Evolutionary conservation across 2,329 filamentous ascomycete genomes (phyloP).

Genomic region (Fusarium transvaalense): DNA sequence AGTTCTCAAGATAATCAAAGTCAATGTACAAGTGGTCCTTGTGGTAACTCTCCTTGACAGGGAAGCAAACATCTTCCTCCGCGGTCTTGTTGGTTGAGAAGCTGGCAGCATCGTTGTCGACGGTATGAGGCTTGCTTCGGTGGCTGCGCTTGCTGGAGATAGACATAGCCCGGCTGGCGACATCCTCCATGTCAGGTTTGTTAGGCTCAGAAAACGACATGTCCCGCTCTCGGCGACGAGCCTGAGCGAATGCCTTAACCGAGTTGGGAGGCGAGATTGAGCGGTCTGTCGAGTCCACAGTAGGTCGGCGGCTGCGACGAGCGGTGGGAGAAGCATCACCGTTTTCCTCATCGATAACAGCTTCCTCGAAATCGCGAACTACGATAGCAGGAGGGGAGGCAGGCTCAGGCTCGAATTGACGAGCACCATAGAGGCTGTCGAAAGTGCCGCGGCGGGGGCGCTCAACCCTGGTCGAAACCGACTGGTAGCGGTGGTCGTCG

Average conservation of each 20-base stretch:
- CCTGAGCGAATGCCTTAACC: constrained; percentile 95
- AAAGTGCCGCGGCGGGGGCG: constrained; percentile 78
- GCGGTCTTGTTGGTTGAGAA: constrained; percentile 76
- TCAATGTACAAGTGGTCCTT: constrained; percentile 87
- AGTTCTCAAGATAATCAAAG: constrained; percentile 94
- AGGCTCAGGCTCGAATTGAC: constrained; percentile 59
- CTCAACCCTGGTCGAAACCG: constrained; percentile 68
- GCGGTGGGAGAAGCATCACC: constrained; percentile 59
- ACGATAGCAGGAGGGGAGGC: constrained; percentile 56
- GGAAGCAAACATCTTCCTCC: constrained; percentile 92
- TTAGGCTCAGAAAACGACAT: constrained; percentile 66
- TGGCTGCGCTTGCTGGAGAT: constrained; percentile 72
- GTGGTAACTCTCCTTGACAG: constrained; percentile 73
- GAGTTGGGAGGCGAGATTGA: constrained; percentile 94
- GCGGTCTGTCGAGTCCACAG: constrained; percentile 70
- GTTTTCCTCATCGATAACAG: constrained; percentile 80
- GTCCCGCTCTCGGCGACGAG: constrained; percentile 84
- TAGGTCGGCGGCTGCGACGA: constrained; percentile 65
- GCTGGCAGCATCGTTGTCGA: constrained; percentile 72
- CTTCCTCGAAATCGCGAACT: constrained; percentile 88
- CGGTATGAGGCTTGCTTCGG: constrained; percentile 68
- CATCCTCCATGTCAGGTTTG: constrained; percentile 57
- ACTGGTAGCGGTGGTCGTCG: constrained; percentile 85
- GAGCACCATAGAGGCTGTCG: constrained; percentile 73
- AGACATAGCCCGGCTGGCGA: constrained; percentile 78